Base-by-base conservation (phyloP, 352 stramenopile genomes). In the Globisporangium iwayamae region DNA sequence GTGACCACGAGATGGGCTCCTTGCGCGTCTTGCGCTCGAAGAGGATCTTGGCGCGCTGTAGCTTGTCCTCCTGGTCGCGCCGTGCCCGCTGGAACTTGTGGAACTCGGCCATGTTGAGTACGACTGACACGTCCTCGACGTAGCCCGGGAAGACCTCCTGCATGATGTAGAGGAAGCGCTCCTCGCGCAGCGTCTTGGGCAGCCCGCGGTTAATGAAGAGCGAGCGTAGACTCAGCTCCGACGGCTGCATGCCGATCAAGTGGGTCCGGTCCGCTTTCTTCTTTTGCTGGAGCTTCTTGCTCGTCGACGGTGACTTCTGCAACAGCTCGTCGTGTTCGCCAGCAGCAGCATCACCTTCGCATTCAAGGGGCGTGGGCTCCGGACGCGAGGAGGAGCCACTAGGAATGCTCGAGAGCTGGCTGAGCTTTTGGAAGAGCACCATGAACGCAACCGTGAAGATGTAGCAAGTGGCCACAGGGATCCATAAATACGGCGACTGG, bases 111-210 rank as follows among this genome's bases (percentile, higher is more conserved):
- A 95, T 74, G 62, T 95, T 90, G 66, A 87, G 89, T 59, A 95
- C 86, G 14, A 95, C 80, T 30, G 74, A 83, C 34, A 93, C 86
- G 54, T 93, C 84, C 43, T 91, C 78, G 13, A 95, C 68, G 68
- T 93, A 95, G 0, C 78, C 74, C 14, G 84, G 86, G 62, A 95
- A 95, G 1, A 95, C 84, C 50, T 95, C 76, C 25, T 93, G 73
- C 50, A 95, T 73, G 52, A 95, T 65, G 62, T 83, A 87, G 16
- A 93, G 70, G 62, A 93, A 74, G 8, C 86, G 84, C 62, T 89
- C 82, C 53, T 93, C 84, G 8, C 79, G 78, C 53, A 95, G 72
- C 50, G 76, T 81, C 70, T 91, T 90, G 41, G 86, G 84, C 41
- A 93, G 62, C 25, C 83, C 81, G 30, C 83, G 81, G 62, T 93